Evolutionary conservation across 2,329 filamentous ascomycete genomes (phyloP), one percentile per base, ranked within the genome.

Genomic region (Metarhizium brunneum): DNA sequence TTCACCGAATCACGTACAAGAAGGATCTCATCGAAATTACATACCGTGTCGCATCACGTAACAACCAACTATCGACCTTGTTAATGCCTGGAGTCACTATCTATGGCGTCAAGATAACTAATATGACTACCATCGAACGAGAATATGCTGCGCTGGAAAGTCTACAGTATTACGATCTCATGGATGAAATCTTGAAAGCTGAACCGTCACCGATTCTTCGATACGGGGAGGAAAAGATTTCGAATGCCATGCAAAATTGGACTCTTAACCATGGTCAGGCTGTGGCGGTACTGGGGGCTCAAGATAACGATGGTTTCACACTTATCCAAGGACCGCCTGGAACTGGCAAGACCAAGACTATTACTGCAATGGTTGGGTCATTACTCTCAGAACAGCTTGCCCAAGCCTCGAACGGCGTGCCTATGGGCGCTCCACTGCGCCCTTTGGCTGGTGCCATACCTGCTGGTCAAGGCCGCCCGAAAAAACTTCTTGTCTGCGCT

Each of bases 301-400:
- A 92, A 56, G 92, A 95, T 65, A 99, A 99, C 63, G 94, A 97
- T 71, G 95, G 90, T 0, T 99, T 99, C 66, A 97, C 94, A 3
- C 76, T 99, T 58, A 91, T 99, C 63, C 94, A 99, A 73, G 94
- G 88, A 55, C 94, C 94, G 52, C 94, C 94, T 1, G 94, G 94
- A 69, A 96, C 94, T 4, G 94, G 92, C 66, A 99, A 99, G 74
- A 99, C 94, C 0, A 99, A 99, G 70, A 99, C 94, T 0, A 99
- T 99, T 58, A 83, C 95, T 55, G 94, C 92, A 36, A 95, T 99
- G 78, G 92, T 97, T 29, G 94, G 94, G 40, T 89, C 90, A 42
- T 76, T 99, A 16, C 62, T 64, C n/a, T 70, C 59, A 13, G 72
- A 71, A 57, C 69, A 69, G 62, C 66, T 65, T 58, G 70, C 63